These are phyloP conservation scores for Sordaria brevicollis DNA, from an alignment of 495 filamentous ascomycete genomes.

Conservation along the genomic window DNA sequence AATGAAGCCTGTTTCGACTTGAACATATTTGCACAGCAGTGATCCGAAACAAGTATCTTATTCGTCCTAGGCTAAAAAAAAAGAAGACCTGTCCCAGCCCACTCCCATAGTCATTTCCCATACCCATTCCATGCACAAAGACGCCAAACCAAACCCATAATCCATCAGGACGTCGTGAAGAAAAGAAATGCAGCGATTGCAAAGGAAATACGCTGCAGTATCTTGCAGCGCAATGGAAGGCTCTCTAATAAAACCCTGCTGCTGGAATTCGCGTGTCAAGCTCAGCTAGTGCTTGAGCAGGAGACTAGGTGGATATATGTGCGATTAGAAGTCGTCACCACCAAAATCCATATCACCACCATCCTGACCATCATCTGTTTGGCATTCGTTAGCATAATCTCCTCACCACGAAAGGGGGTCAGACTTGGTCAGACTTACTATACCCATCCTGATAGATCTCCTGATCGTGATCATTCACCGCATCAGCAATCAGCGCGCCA, in stretches of 20 bases:
- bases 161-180: not conserved
- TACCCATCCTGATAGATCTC: slow-evolving; percentile 39
- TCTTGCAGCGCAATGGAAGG: not conserved
- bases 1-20: not conserved
- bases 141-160: not conserved
- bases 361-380: slow-evolving; percentile 32
- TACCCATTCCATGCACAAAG: not conserved
- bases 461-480: slow-evolving; percentile 48
- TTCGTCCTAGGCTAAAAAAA: not conserved
- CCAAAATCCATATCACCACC: slow-evolving; percentile 27
- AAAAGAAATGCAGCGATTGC: not conserved
- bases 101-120: not conserved
- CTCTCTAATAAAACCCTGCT: not conserved
- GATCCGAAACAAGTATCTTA: not conserved
- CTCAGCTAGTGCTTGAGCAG: not conserved
- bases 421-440: slow-evolving; percentile 19
- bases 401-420: not conserved
- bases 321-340: slow-evolving; percentile 44
- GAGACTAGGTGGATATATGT: too few species aligned
- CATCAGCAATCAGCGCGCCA: slow-evolving; percentile 56
- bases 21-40: not conserved
- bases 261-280: not conserved
- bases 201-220: not conserved
- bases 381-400: not conserved
- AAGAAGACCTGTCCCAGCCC: not conserved